phyloP scores from a whole-genome alignment of 73 alveolate species.

The Paramecium tetraurelia region DNA sequence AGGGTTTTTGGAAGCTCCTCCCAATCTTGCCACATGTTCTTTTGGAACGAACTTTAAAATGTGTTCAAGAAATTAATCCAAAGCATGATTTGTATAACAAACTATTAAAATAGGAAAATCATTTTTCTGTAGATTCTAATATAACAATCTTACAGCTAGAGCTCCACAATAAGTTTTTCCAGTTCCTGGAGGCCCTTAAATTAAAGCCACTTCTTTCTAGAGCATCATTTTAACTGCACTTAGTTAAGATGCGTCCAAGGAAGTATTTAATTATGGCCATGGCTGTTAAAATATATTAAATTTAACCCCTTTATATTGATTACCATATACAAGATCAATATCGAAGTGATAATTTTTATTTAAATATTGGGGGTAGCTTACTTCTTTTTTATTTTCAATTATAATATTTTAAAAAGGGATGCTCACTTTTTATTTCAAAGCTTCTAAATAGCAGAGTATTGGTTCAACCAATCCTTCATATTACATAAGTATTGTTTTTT shows the following conservation, averaged over 20 bases:
- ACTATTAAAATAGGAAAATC: conserved; percentile 26
- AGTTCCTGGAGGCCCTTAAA: conserved; percentile 97
- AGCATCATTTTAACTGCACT: conserved; percentile 70
- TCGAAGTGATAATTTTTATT: background rate
- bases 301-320: background rate
- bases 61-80: conserved; percentile 54
- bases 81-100: conserved; percentile 56
- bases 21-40: conserved; percentile 76
- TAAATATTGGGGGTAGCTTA: background rate
- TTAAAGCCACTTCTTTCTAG: conserved; percentile 69
- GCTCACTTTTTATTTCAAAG: background rate
- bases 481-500: background rate
- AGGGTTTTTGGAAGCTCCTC: conserved; percentile 79
- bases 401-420: background rate
- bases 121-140: conserved; percentile 38
- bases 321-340: background rate
- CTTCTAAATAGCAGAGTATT: background rate
- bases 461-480: background rate
- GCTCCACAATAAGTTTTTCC: conserved; percentile 92
- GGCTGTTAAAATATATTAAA: background rate
- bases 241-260: conserved; percentile 69
- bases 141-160: conserved; percentile 66
- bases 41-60: background rate
- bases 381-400: background rate
- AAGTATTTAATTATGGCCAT: background rate